These are phyloP conservation scores for Psilocybe cubensis DNA, from an alignment of 768 basidiomycete species.

Conservation along the genomic window DNA sequence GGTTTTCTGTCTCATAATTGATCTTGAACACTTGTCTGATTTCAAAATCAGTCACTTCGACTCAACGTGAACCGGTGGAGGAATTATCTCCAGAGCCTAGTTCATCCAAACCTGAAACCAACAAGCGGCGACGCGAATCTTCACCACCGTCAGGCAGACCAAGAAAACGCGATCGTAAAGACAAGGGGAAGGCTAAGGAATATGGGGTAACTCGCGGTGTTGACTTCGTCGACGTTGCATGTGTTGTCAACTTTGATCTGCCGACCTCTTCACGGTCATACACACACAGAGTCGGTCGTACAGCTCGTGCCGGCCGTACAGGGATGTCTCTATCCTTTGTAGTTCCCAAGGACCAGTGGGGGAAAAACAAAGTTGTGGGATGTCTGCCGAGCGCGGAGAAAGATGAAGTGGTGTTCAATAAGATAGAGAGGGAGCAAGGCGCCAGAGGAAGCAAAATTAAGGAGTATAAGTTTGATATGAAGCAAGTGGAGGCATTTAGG, in stretches of 20 bases:
- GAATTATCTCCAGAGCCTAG: slow-evolving; percentile 20
- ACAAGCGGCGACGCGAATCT: slow-evolving; percentile 64
- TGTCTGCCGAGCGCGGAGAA: slow-evolving; percentile 66
- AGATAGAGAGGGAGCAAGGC: slow-evolving; percentile 78
- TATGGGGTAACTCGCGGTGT: slow-evolving; percentile 96
- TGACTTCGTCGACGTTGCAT: slow-evolving; percentile 96
- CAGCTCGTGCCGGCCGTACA: slow-evolving; percentile 92
- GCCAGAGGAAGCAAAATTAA: slow-evolving; percentile 65
- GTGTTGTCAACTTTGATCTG: slow-evolving; percentile 98
- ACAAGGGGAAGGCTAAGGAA: slow-evolving; percentile 66
- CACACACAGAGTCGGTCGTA: slow-evolving; percentile 94
- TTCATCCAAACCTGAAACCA: slow-evolving; percentile 22
- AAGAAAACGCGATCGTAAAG: slow-evolving; percentile 54
- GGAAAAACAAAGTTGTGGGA: slow-evolving; percentile 75
- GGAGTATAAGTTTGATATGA: slow-evolving; percentile 94
- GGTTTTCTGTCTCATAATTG: background rate
- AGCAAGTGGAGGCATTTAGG: slow-evolving; percentile 94
- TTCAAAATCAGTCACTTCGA: slow-evolving; percentile 48
- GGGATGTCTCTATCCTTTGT: slow-evolving; percentile 93
- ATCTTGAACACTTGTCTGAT: background rate
- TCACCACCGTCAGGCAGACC: slow-evolving; percentile 41
- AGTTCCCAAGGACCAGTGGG: slow-evolving; percentile 69
- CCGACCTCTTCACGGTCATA: slow-evolving; percentile 87
- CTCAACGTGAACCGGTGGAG: slow-evolving; percentile 47
- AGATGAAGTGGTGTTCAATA: slow-evolving; percentile 77